Evolutionary conservation across 176 grass and related monocot species (phyloP).

Genomic region (Canna indica): DNA sequence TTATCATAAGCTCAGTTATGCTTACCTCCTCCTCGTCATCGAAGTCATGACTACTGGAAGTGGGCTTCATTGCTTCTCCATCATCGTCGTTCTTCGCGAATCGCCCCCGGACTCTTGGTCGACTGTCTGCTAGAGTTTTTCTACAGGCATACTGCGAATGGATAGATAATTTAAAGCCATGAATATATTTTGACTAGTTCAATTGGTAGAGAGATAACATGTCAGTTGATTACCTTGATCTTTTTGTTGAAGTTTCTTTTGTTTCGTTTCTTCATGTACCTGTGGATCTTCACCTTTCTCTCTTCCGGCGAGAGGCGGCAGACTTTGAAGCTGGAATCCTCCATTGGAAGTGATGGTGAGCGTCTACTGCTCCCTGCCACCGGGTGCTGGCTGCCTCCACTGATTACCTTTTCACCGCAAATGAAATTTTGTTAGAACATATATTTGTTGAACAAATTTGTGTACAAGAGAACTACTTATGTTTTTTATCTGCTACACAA

Average conservation of each 20-base stretch:
- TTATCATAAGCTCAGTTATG: not conserved
- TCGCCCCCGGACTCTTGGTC: conserved; percentile 80
- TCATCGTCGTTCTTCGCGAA: conserved; percentile 87
- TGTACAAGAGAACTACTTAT: too few relatives aligned
- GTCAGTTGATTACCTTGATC: conserved; percentile 95
- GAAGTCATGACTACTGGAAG: conserved; percentile 34
- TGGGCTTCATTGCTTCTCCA: conserved; percentile 47
- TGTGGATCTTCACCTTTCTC: conserved; percentile 86
- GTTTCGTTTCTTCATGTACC: conserved; percentile 90
- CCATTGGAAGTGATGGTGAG: conserved; percentile 30
- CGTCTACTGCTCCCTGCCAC: conserved; percentile 37
- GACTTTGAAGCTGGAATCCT: conserved; percentile 71
- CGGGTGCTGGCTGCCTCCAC: conserved; percentile 41
- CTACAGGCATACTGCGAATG: conserved; percentile 90
- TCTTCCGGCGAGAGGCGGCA: conserved; percentile 65
- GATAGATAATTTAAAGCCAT: not conserved
- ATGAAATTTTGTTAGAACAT: conserved; percentile 9
- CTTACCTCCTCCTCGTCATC: conserved; percentile 69
- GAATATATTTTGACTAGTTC: conserved; percentile 2
- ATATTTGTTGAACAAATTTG: too few relatives aligned
- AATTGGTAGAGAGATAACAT: too few relatives aligned
- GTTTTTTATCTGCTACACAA: too few relatives aligned
- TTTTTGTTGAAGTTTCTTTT: conserved; percentile 96
- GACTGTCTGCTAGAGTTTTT: conserved; percentile 94
- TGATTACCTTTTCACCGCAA: conserved; percentile 29